Conservation (phyloP, 345 rosid genomes). For the Arabidopsis arenosa region DNA sequence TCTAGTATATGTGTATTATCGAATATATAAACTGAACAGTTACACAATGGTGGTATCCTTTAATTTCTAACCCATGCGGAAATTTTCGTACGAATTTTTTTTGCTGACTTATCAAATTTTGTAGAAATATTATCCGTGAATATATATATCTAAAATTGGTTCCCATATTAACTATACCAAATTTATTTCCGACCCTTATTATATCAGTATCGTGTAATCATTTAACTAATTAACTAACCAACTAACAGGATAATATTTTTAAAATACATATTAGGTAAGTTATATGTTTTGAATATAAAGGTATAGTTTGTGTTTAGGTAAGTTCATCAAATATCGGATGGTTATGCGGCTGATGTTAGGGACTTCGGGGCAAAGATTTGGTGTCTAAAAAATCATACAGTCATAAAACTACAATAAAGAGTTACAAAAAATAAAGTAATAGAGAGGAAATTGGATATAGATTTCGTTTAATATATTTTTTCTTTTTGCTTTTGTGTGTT, state of each 20-base stretch:
- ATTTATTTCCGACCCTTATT: neutral
- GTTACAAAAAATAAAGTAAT: conserved; percentile 10
- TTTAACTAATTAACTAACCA: conserved; percentile 46
- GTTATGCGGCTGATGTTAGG: conserved; percentile 60
- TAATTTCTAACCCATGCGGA: neutral
- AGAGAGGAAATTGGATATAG: conserved; percentile 4
- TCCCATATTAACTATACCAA: conserved; percentile 14
- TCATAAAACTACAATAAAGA: conserved; percentile 20
- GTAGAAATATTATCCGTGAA: neutral
- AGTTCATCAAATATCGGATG: conserved; percentile 54
- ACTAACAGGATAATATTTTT: conserved; percentile 42
- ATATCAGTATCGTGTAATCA: conserved; percentile 31
- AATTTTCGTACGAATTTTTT: neutral
- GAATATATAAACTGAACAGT: conserved; percentile 5
- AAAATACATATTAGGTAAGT: conserved; percentile 42
- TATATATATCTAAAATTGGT: neutral
- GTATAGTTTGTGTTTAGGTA: conserved; percentile 45
- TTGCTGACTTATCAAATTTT: neutral
- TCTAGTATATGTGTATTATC: neutral
- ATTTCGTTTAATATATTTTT: neutral
- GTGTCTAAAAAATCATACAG: conserved; percentile 16
- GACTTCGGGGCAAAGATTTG: conserved; percentile 52
- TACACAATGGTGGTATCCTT: conserved; percentile 7
- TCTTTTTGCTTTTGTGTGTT: conserved; percentile 40
- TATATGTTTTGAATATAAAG: conserved; percentile 25